These are phyloP conservation scores for Themeda triandra DNA, from an alignment of 176 grass and related monocot genomes.

Conservation along the genomic window DNA sequence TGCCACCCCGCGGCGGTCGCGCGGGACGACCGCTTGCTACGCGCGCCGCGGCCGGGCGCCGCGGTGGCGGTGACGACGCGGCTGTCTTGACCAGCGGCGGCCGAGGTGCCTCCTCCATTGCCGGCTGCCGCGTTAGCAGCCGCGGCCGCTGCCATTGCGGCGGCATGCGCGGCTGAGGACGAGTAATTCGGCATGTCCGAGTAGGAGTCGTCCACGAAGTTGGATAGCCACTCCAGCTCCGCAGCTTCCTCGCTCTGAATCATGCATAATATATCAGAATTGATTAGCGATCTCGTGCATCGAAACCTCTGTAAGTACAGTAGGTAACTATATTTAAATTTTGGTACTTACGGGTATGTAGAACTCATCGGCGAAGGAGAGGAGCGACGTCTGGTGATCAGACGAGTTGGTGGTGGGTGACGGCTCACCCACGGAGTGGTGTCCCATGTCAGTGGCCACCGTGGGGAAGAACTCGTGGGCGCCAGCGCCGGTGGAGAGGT, in stretches of 20 bases:
- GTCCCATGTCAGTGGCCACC: background rate
- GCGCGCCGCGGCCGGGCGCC: slow-evolving; percentile 56
- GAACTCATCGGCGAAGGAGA: slow-evolving; percentile 80
- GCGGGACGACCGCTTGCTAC: slow-evolving; percentile 57
- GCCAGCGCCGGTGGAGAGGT: slow-evolving; percentile 51
- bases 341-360: slow-evolving; percentile 80
- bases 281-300: slow-evolving; percentile 19
- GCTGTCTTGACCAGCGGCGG: slow-evolving; percentile 51
- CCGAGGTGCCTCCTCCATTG: slow-evolving; percentile 13
- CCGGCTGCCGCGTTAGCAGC: slow-evolving; percentile 10
- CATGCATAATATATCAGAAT: background rate
- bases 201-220: slow-evolving; percentile 98
- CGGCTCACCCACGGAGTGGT: no score
- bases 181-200: slow-evolving; percentile 78
- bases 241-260: slow-evolving; percentile 87
- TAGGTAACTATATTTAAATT: background rate
- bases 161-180: slow-evolving; percentile 44
- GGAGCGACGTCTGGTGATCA: slow-evolving; percentile 46
- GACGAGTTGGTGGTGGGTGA: slow-evolving; percentile 49
- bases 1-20: slow-evolving; percentile 51
- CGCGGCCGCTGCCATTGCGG: slow-evolving; percentile 34
- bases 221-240: slow-evolving; percentile 97
- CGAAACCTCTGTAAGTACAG: background rate
- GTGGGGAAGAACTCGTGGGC: slow-evolving; percentile 58
- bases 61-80: slow-evolving; percentile 19